Conservation (phyloP, 768 basidiomycete species). For the Suillus clintonianus region DNA sequence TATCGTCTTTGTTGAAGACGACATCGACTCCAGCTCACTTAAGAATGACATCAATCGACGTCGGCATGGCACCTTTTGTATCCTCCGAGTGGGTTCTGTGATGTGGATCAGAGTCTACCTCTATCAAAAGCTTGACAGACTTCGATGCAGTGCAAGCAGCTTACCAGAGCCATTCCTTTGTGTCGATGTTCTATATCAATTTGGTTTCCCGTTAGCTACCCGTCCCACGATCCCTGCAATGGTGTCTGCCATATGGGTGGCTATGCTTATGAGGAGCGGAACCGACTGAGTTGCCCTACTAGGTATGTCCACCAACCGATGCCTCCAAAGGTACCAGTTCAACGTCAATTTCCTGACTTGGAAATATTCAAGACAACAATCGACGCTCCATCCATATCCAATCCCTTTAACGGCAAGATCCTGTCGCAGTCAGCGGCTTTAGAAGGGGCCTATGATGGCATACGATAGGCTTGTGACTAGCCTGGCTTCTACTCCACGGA, state of each 20-base stretch:
- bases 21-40: not conserved
- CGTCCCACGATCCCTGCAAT: not conserved
- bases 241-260: not conserved
- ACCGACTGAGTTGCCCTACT: not conserved
- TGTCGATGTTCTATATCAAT: not conserved
- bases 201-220: too few species aligned
- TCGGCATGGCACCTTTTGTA: slow-evolving; percentile 3
- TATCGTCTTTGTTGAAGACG: not conserved
- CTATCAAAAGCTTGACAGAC: slow-evolving; percentile 1
- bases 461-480: not conserved
- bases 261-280: not conserved
- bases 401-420: not conserved
- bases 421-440: not conserved
- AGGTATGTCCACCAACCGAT: not conserved
- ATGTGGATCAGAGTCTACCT: slow-evolving; percentile 1
- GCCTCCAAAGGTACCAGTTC: not conserved
- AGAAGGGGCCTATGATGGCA: not conserved
- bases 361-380: not conserved
- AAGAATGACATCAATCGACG: not conserved
- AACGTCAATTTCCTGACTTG: not conserved
- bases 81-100: not conserved
- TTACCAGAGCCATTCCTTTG: not conserved
- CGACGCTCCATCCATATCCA: not conserved
- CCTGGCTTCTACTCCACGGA: not conserved
- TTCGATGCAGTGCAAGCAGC: slow-evolving; percentile 4